These are phyloP conservation scores for Phtheirospermum japonicum DNA, from an alignment of 257 asterid genomes.

Conservation along the genomic window DNA sequence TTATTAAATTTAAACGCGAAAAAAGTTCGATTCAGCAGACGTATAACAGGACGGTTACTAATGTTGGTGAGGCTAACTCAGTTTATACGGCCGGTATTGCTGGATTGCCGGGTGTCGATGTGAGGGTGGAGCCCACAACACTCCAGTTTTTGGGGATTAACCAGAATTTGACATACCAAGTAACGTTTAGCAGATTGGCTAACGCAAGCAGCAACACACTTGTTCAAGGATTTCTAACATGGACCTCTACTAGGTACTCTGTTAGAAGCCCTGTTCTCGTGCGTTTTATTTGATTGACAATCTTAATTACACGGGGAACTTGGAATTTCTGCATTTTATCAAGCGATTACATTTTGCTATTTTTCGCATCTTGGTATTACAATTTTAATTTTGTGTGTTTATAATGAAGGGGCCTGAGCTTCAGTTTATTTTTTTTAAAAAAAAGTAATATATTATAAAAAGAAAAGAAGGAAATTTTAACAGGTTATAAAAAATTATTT, in stretches of 20 bases:
- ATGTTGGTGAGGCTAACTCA: slow-evolving; percentile 34
- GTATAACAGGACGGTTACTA: slow-evolving; percentile 36
- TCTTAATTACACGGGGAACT: too few relatives aligned
- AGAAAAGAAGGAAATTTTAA: not conserved
- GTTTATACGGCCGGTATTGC: slow-evolving; percentile 5
- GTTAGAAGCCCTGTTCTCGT: slow-evolving; percentile 41
- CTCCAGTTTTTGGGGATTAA: slow-evolving; percentile 27
- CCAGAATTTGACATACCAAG: slow-evolving; percentile 33
- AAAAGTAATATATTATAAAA: not conserved
- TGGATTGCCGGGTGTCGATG: slow-evolving; percentile 14
- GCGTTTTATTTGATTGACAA: not conserved
- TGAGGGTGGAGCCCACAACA: slow-evolving; percentile 31
- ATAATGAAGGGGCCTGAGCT: too few relatives aligned
- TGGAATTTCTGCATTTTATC: too few relatives aligned
- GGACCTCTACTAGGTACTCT: slow-evolving; percentile 34
- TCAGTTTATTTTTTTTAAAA: too few relatives aligned
- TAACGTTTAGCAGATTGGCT: slow-evolving; percentile 25
- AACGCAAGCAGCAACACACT: not conserved
- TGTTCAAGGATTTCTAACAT: slow-evolving; percentile 35
- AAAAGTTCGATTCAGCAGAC: too few relatives aligned
- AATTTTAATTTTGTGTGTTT: too few relatives aligned
- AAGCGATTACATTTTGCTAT: too few relatives aligned
- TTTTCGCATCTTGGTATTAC: too few relatives aligned
- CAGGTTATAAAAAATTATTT: not conserved
- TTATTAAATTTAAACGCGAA: too few relatives aligned